These are phyloP conservation scores for Sisymbrium irio DNA, from an alignment of 345 rosid genomes.

Conservation along the genomic window DNA sequence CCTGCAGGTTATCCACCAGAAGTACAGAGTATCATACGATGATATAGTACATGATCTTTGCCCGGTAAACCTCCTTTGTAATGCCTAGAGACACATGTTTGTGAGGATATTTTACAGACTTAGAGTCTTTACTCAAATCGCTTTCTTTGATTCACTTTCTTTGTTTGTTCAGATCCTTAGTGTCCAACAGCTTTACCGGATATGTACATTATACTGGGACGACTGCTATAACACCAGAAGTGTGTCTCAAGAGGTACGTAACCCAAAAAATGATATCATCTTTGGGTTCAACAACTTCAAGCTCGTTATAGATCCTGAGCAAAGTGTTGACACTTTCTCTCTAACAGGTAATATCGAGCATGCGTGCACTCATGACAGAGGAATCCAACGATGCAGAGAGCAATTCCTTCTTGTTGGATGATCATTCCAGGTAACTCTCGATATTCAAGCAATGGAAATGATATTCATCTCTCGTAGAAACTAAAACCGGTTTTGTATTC, in stretches of 20 bases:
- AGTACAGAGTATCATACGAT: constrained; percentile 92
- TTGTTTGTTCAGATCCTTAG: constrained; percentile 67
- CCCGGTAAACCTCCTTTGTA: constrained; percentile 58
- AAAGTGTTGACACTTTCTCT: background rate
- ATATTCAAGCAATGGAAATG: background rate
- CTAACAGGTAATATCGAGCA: constrained; percentile 93
- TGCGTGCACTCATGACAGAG: constrained; percentile 96
- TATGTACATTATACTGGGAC: constrained; percentile 95
- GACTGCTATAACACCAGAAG: constrained; percentile 96
- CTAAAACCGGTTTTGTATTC: background rate
- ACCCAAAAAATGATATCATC: background rate
- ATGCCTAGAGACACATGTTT: background rate
- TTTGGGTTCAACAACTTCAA: background rate
- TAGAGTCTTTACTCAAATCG: background rate
- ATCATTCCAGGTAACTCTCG: constrained; percentile 65
- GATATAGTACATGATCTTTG: constrained; percentile 94
- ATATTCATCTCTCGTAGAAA: background rate
- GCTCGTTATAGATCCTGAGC: background rate
- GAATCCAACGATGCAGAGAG: constrained; percentile 83
- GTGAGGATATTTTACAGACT: background rate
- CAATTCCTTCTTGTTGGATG: constrained; percentile 93
- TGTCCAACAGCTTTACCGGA: constrained; percentile 95
- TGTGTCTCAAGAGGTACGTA: constrained; percentile 73
- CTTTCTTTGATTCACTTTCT: constrained; percentile 9
- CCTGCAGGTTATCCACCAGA: constrained; percentile 95